Base-by-base conservation (phyloP, 179 eudicot genomes). In the Spergularia azorica region DNA sequence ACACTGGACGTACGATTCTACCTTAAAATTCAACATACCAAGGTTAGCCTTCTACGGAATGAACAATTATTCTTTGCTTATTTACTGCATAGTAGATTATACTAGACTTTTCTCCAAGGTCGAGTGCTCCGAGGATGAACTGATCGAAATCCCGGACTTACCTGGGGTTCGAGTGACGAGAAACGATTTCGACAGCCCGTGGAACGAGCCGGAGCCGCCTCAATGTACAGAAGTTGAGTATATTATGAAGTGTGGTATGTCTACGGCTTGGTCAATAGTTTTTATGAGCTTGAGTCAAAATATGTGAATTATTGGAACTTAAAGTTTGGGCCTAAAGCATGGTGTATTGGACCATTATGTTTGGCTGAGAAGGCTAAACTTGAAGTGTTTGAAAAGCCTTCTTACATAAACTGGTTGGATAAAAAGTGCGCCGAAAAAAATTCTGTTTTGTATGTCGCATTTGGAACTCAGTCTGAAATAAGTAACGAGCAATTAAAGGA, bases 321-420 rank as follows among this genome's bases (percentile, higher is more conserved):
- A 3, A 56, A 80, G 4, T 11, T 9, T 26, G 14, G 48, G 4
- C 85, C 86, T 0, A 89, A 66, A 66, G 72, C 84, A 9, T 89
- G 88, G 88, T 76, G 74, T 15, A 18, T 89, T 11, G 97, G 97
- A 5, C 97, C 95, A 0, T 46, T 92, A 2, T 92, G 91, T 71
- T 70, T 89, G 66, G 87, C 85, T 0, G 78, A 82, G 26, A 67
- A 75, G 14, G 60, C 81, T 5, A 79, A 48, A 67, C 6, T 4
- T 5, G 18, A 36, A 9, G 17, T 14, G 4, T n/a, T 16, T 9
- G 80, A 57, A 0, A 84, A 77, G 57, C 83, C 87, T 17, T 15
- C 0, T 38, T 90, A 88, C 85, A 20, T 83, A 1, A 10, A 79
- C 3, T 90, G 92, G 92, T 81, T 90, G 2, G 88, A 89, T 74